phyloP scores from a whole-genome alignment of 2,329 filamentous ascomycete genomes.

The Ophiostoma populinum region DNA sequence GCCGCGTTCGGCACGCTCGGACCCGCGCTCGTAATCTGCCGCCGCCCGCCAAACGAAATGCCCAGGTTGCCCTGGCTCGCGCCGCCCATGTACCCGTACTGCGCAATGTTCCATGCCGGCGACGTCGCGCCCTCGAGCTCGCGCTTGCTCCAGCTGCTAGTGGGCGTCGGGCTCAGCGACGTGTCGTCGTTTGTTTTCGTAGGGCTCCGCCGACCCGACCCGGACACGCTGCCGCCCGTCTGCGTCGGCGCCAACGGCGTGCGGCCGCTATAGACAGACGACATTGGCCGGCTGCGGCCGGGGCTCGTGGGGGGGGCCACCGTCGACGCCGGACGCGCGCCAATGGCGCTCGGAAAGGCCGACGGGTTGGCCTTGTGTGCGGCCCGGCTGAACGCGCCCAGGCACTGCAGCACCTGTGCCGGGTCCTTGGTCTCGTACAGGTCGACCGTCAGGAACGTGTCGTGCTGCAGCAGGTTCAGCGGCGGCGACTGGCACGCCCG shows the following conservation, averaged over 20 bases:
- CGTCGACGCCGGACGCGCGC: conserved; percentile 35
- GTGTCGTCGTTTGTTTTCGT: conserved; percentile 44
- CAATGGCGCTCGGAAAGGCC: conserved; percentile 60
- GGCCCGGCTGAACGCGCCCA: conserved; percentile 78
- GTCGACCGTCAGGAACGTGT: conserved; percentile 93
- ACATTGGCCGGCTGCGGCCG: conserved; percentile 13
- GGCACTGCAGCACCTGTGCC: conserved; percentile 83
- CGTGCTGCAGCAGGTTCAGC: conserved; percentile 76
- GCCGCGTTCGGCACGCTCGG: conserved; percentile 66
- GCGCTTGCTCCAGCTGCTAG: conserved; percentile 84
- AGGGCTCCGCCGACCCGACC: conserved; percentile 40
- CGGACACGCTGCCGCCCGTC: conserved; percentile 34
- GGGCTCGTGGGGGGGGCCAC: conserved; percentile 48
- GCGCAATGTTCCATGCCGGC: conserved; percentile 95
- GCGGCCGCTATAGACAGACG: conserved; percentile 28
- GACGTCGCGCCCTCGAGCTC: conserved; percentile 63
- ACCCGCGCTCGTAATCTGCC: conserved; percentile 76
- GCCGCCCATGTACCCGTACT: conserved; percentile 96
- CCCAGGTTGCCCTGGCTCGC: conserved; percentile 92
- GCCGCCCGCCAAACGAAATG: conserved; percentile 75
- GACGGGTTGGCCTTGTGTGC: conserved; percentile 59
- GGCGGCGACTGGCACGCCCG: conserved; percentile 72
- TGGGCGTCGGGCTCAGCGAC: conserved; percentile 36
- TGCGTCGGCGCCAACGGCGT: conserved; percentile 27
- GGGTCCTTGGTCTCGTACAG: conserved; percentile 92